phyloP scores from a whole-genome alignment of 2,329 filamentous ascomycete genomes.

The Lachnum nothofagi region DNA sequence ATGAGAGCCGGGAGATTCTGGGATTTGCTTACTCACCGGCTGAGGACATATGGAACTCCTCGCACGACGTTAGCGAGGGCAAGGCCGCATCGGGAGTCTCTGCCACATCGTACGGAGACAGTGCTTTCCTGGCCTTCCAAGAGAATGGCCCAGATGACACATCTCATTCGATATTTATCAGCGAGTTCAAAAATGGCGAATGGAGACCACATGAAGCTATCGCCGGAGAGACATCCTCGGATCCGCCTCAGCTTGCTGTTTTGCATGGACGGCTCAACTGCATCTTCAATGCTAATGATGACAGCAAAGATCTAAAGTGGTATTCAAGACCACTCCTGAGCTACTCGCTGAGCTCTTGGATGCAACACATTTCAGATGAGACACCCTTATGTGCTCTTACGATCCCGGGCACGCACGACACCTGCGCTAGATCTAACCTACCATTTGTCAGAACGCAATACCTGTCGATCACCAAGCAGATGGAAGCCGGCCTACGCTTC shows the following conservation, averaged over 20 bases:
- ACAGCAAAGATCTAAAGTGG: constrained; percentile 33
- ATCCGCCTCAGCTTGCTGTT: constrained; percentile 25
- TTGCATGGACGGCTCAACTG: constrained; percentile 33
- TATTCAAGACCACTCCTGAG: constrained; percentile 33
- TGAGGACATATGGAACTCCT: constrained; percentile 29
- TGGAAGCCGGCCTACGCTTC: constrained; percentile 68
- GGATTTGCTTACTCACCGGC: constrained; percentile 32
- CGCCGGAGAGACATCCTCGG: constrained; percentile 17
- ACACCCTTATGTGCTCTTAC: constrained; percentile 58
- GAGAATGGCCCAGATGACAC: constrained; percentile 22
- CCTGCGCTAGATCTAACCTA: constrained; percentile 46
- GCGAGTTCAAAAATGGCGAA: constrained; percentile 21
- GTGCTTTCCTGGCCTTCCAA: constrained; percentile 30
- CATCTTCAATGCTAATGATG: constrained; percentile 32
- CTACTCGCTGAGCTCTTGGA: constrained; percentile 51
- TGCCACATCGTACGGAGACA: constrained; percentile 33
- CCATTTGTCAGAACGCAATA: constrained; percentile 71
- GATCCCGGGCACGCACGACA: constrained; percentile 71
- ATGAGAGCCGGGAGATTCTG: constrained; percentile 28
- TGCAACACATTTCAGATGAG: constrained; percentile 53
- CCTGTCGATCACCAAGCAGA: constrained; percentile 55
- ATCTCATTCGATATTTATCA: constrained; percentile 21
- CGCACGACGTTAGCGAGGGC: constrained; percentile 34
- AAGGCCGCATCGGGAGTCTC: constrained; percentile 32
- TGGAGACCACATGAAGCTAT: constrained; percentile 23